Conservation (phyloP, 2,329 filamentous ascomycete species). For the Parastagonospora nodorum region DNA sequence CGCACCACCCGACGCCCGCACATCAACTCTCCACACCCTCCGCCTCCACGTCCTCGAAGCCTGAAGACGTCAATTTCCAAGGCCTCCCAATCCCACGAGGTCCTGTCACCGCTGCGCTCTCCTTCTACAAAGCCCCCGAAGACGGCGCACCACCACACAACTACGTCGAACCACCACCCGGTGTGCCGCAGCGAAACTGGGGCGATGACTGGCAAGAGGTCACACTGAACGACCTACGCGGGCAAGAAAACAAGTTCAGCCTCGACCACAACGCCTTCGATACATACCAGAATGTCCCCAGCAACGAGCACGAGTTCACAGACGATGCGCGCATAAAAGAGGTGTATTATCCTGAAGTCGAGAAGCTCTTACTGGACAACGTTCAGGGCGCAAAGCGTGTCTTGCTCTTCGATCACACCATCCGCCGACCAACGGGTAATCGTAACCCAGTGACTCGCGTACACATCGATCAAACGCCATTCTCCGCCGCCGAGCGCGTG, state of each 20-base stretch:
- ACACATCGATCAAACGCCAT: slow-evolving; percentile 82
- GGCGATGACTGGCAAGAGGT: slow-evolving; percentile 56
- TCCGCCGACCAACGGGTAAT: slow-evolving; percentile 70
- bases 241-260: slow-evolving; percentile 66
- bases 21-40: slow-evolving; percentile 46
- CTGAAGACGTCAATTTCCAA: slow-evolving; percentile 38
- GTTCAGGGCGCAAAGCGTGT: slow-evolving; percentile 70
- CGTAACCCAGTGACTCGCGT: slow-evolving; percentile 73
- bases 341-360: slow-evolving; percentile 85
- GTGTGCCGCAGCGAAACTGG: slow-evolving; percentile 70
- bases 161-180: slow-evolving; percentile 69
- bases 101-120: slow-evolving; percentile 29
- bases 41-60: slow-evolving; percentile 27
- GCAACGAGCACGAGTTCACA: slow-evolving; percentile 63
- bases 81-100: slow-evolving; percentile 37
- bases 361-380: slow-evolving; percentile 68
- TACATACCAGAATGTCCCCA: slow-evolving; percentile 63
- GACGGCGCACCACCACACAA: slow-evolving; percentile 37
- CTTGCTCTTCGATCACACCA: slow-evolving; percentile 85
- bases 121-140: slow-evolving; percentile 36
- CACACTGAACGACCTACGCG: slow-evolving; percentile 73
- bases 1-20: slow-evolving; percentile 48
- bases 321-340: slow-evolving; percentile 71
- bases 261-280: slow-evolving; percentile 79
- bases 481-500: slow-evolving; percentile 70